Percentiles rank a stretch among this genome's conserved stretches.
These are phyloP conservation scores for Diaporthe longicolla DNA, from an alignment of 2,329 filamentous ascomycete species.

Conservation along the genomic window DNA sequence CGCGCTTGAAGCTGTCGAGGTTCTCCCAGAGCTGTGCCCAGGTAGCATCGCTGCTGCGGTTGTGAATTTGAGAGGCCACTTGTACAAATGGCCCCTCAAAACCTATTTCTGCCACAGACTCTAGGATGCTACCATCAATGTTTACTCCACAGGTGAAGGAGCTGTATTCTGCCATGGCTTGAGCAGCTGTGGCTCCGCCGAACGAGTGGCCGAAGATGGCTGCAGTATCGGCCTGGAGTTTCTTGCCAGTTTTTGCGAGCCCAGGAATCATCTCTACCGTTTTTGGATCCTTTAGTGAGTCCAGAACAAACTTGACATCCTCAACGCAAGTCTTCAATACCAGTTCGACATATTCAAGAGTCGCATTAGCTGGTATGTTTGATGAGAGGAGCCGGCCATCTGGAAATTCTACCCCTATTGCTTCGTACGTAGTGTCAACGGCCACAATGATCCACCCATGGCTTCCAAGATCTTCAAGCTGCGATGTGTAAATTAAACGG, in stretches of 20 bases:
- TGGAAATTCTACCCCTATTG: slow-evolving; percentile 5
- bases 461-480: slow-evolving; percentile 10
- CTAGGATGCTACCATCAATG: neutral
- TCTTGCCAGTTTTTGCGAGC: neutral
- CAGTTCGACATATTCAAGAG: neutral
- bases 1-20: neutral
- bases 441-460: slow-evolving; percentile 12
- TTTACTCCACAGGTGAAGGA: neutral
- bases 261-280: neutral
- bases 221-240: neutral
- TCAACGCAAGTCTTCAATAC: neutral
- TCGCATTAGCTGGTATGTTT: neutral
- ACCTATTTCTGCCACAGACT: neutral
- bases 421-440: slow-evolving; percentile 11
- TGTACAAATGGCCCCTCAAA: neutral
- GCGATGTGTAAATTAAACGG: slow-evolving; percentile 1
- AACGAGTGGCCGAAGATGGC: slow-evolving; percentile 19
- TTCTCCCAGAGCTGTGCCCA: slow-evolving; percentile 16
- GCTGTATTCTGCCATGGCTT: slow-evolving; percentile 9
- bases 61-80: neutral
- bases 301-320: slow-evolving; percentile 18
- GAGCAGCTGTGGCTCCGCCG: slow-evolving; percentile 16
- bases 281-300: neutral
- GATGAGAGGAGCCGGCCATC: neutral
- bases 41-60: neutral